These are phyloP conservation scores for Vanrija humicola DNA, from an alignment of 1,284 basidiomycete genomes.

Conservation along the genomic window DNA sequence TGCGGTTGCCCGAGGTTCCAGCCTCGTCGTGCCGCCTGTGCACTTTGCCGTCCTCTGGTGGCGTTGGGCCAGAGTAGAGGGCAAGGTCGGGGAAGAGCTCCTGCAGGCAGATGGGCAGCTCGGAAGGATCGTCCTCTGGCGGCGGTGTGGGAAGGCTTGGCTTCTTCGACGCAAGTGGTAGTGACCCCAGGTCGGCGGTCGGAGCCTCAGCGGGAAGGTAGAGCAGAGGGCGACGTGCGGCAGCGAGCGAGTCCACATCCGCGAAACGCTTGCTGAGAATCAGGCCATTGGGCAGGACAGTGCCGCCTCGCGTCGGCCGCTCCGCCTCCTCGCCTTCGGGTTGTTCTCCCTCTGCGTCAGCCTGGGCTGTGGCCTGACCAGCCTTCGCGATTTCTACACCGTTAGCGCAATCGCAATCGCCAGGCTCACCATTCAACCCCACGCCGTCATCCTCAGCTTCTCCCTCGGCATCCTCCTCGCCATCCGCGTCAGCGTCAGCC, in stretches of 20 bases:
- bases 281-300: slow-evolving; percentile 31
- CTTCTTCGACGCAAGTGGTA: slow-evolving; percentile 12
- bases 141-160: background rate
- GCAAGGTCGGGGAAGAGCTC: slow-evolving; percentile 55
- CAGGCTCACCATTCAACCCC: slow-evolving; percentile 16
- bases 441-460: slow-evolving; percentile 34
- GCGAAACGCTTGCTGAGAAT: slow-evolving; percentile 38
- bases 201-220: slow-evolving; percentile 30
- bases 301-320: slow-evolving; percentile 25
- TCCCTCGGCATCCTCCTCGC: slow-evolving; percentile 24
- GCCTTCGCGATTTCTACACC: too few relatives aligned
- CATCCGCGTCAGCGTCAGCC: slow-evolving; percentile 2
- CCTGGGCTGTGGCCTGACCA: slow-evolving; percentile 18
- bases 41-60: slow-evolving; percentile 42
- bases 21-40: slow-evolving; percentile 54
- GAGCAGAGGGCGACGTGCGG: slow-evolving; percentile 31
- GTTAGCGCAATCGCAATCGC: background rate
- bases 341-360: slow-evolving; percentile 42
- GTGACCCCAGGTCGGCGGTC: slow-evolving; percentile 31
- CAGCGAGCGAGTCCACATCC: slow-evolving; percentile 29
- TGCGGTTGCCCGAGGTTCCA: slow-evolving; percentile 42
- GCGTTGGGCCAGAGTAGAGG: slow-evolving; percentile 46
- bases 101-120: slow-evolving; percentile 30
- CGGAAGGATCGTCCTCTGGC: background rate
- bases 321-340: slow-evolving; percentile 34